These are phyloP conservation scores for Thyridium curvatum DNA, from an alignment of 2,329 filamentous ascomycete species.

Conservation along the genomic window DNA sequence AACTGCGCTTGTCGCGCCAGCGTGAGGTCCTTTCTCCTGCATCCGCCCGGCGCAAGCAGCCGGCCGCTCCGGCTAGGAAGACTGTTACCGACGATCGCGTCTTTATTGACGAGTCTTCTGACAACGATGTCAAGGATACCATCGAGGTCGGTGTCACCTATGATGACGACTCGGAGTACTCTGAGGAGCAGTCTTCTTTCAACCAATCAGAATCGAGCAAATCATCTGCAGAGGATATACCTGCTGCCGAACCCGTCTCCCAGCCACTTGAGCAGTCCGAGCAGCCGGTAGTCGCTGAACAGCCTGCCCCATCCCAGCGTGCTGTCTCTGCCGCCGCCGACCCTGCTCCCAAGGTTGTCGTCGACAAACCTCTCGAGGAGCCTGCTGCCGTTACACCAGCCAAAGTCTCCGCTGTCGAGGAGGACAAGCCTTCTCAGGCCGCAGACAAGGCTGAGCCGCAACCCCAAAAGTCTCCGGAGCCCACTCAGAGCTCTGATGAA, in stretches of 20 bases:
- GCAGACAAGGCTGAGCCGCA: no score
- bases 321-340: no score
- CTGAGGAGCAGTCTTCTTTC: conserved; percentile 19
- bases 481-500: no score
- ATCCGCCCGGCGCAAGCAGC: conserved; percentile 31
- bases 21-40: conserved; percentile 26
- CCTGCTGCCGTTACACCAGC: no score
- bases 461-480: no score
- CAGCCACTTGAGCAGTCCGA: background rate
- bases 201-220: conserved; percentile 6
- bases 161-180: conserved; percentile 19
- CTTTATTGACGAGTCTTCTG: conserved; percentile 24
- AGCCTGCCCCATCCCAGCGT: no score
- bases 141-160: conserved; percentile 47
- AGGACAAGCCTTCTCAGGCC: no score
- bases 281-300: background rate
- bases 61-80: conserved; percentile 24
- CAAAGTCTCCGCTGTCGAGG: no score
- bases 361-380: background rate
- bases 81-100: conserved; percentile 20
- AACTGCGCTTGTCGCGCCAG: conserved; percentile 24
- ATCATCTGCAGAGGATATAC: background rate
- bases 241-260: no score
- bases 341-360: background rate
- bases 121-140: conserved; percentile 48